Evolutionary conservation across 2,329 filamentous ascomycete species (phyloP).

Genomic region (Domatiomyces globalis): DNA sequence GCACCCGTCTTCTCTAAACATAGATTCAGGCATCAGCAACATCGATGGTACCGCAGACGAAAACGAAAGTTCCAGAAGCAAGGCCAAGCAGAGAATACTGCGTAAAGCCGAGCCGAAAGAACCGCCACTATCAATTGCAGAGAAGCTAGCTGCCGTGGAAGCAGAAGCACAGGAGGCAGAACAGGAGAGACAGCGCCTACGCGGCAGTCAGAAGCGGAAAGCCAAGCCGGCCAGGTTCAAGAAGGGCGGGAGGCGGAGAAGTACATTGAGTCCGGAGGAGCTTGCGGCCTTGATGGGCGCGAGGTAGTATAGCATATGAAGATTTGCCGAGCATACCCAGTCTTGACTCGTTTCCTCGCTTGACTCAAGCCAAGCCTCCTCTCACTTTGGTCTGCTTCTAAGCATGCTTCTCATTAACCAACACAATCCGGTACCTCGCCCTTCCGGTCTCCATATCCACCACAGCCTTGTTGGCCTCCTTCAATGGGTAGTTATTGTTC

Average conservation of each 20-base stretch:
- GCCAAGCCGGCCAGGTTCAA: conserved; percentile 2
- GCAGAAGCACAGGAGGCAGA: conserved; percentile 29
- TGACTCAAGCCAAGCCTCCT: no score
- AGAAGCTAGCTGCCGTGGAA: conserved; percentile 31
- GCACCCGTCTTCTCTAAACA: conserved; percentile 3
- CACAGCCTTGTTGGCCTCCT: conserved; percentile 29
- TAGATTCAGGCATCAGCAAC: conserved; percentile 3
- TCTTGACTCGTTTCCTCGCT: no score
- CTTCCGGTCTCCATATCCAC: conserved; percentile 31
- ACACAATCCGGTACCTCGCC: conserved; percentile 32
- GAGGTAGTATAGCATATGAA: conserved; percentile 1
- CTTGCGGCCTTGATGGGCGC: conserved; percentile 21
- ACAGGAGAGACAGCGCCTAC: conserved; percentile 18
- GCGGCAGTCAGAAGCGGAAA: conserved; percentile 7
- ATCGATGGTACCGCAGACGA: conserved; percentile 3
- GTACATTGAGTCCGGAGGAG: conserved; percentile 33
- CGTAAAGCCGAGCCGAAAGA: conserved; percentile 13
- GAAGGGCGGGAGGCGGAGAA: conserved; percentile 22
- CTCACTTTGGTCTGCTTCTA: background rate
- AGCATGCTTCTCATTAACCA: conserved; percentile 25
- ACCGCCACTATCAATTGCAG: conserved; percentile 24
- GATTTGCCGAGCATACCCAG: no score
- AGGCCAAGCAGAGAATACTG: conserved; percentile 11
- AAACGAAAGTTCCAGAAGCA: conserved; percentile 20
- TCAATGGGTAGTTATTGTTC: conserved; percentile 30